phyloP scores from a whole-genome alignment of 768 basidiomycete genomes.

The Amanita subjunquillea region DNA sequence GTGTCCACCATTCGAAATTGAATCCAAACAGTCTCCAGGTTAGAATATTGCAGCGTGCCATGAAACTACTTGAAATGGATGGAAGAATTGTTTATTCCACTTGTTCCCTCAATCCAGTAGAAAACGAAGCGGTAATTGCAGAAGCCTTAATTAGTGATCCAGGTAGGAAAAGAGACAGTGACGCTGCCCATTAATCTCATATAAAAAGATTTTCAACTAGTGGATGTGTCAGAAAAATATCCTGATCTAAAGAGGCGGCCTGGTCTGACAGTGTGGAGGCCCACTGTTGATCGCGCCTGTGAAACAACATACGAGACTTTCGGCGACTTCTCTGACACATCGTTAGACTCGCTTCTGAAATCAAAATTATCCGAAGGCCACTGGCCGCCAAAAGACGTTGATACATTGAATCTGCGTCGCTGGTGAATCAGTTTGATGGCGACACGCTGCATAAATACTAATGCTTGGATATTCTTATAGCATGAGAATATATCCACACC shows the following conservation, averaged over 20 bases:
- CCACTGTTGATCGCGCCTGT: slow-evolving; percentile 48
- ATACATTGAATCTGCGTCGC: slow-evolving; percentile 50
- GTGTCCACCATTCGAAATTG: slow-evolving; percentile 4
- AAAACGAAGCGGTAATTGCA: slow-evolving; percentile 94
- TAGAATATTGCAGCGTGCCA: slow-evolving; percentile 86
- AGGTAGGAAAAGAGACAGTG: slow-evolving; percentile 30
- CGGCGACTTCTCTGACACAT: slow-evolving; percentile 42
- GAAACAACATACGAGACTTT: slow-evolving; percentile 47
- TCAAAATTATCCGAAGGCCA: slow-evolving; percentile 61
- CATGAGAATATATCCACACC: slow-evolving; percentile 85
- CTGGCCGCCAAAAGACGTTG: slow-evolving; percentile 70
- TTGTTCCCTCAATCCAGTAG: slow-evolving; percentile 92
- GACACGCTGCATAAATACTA: not conserved
- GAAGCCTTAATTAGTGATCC: slow-evolving; percentile 65
- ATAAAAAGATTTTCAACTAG: slow-evolving; percentile 56
- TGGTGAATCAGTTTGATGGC: slow-evolving; percentile 40
- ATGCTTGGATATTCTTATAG: slow-evolving; percentile 25
- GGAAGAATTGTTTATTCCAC: slow-evolving; percentile 97
- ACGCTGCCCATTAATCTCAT: not conserved
- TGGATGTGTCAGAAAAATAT: slow-evolving; percentile 66
- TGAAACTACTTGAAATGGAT: slow-evolving; percentile 75
- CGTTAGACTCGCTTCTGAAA: slow-evolving; percentile 38
- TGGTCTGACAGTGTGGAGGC: slow-evolving; percentile 72
- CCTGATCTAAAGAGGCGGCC: slow-evolving; percentile 66
- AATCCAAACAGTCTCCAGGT: slow-evolving; percentile 61